Base-by-base conservation (phyloP, 768 basidiomycete species). In the Lactarius sanguifluus region DNA sequence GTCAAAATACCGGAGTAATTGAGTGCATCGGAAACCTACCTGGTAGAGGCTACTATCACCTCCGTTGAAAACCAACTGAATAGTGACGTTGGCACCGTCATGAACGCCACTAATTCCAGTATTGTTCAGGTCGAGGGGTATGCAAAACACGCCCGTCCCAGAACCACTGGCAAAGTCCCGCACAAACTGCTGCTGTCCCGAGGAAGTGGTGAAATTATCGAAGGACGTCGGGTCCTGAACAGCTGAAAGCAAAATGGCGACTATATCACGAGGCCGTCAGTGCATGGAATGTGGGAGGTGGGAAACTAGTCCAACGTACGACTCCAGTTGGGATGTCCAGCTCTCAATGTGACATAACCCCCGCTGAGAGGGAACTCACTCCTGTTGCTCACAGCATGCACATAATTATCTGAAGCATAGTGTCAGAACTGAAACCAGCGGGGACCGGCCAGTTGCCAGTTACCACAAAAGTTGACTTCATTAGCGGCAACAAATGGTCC, bases 1-100 rank as follows among this genome's bases (percentile, higher is more conserved):
- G 10, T 50, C 52, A 34, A 23, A 15, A 18, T 80, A 13, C 38
- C 2, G 5, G 5, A 18, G 57, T 54, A 28, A 4, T 20, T 25
- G 20, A n/a, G 23, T 1, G 9, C 9, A 15, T 55, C 38, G 28
- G 57, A 32, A 15, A 72, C 76, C 54, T 71, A 84, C 89, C 81
- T 93, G 90, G 77, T 81, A 92, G 9, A 95, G 81, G 34, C 73
- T 57, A 28, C 86, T 87, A 72, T 94, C 92, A 43, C 90, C 90
- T 47, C 90, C 90, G 70, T 85, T 76, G 73, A 77, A 93, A 32
- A 84, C 69, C 28, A 92, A 71, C 76, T 90, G 86, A 57, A 94
- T 78, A 1, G 93, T 93, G 45, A 90, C 87, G 69, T 91, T 88
- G 25, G 85, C 80, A 10, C 91, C 90, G 66, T 87, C 81, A 62